A percentile compares a stretch with the other conserved stretches of the same genome.
Evolutionary conservation across 2,329 filamentous ascomycete species (phyloP).

Genomic region (Aotearoamyces nothofagi): DNA sequence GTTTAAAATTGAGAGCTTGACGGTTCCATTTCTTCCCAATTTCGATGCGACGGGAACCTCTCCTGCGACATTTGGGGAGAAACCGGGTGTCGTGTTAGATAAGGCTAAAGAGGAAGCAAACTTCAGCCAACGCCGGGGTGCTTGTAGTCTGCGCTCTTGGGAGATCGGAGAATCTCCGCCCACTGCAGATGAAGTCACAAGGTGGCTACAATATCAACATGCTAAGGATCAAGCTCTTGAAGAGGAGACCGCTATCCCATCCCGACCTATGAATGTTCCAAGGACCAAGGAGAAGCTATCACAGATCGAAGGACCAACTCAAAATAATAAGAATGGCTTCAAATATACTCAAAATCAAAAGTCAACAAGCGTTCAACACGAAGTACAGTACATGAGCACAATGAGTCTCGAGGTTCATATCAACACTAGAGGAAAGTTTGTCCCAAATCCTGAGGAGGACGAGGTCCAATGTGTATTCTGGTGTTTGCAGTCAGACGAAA

Average conservation of each 20-base stretch:
- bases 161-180: conserved; percentile 62
- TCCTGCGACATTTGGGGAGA: conserved; percentile 37
- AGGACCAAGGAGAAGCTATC: conserved; percentile 34
- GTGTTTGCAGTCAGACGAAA: conserved; percentile 67
- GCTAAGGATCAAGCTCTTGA: conserved; percentile 7
- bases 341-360: conserved; percentile 69
- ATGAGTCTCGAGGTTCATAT: conserved; percentile 92
- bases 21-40: conserved; percentile 62
- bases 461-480: conserved; percentile 83
- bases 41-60: conserved; percentile 54
- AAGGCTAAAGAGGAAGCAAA: conserved; percentile 31
- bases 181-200: conserved; percentile 47
- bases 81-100: conserved; percentile 30
- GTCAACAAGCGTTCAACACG: conserved; percentile 64
- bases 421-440: conserved; percentile 65
- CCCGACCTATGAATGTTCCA: not conserved
- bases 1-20: conserved; percentile 62
- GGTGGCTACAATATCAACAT: conserved; percentile 42
- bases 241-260: not conserved
- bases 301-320: conserved; percentile 81
- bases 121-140: conserved; percentile 34
- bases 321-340: conserved; percentile 66
- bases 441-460: conserved; percentile 83
- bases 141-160: conserved; percentile 58
- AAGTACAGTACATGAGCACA: conserved; percentile 87